Evolutionary conservation across 441 rosid genomes (phyloP).

Genomic region (Rhodomyrtus psidioides): DNA sequence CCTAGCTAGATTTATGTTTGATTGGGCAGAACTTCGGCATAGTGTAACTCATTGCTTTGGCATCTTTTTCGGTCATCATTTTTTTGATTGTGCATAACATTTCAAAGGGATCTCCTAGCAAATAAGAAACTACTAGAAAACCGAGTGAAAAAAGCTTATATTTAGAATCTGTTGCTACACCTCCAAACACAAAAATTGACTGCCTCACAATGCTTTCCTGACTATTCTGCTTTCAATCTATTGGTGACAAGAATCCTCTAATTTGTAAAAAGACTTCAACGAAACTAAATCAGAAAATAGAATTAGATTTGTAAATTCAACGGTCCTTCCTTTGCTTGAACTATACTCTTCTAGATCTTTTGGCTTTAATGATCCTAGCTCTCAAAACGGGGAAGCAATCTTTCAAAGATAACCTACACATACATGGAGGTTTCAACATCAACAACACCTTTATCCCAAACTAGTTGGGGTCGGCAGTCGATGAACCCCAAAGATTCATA

Average conservation of each 20-base stretch:
- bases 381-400: not conserved
- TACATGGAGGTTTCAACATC: not conserved
- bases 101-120: not conserved
- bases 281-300: not conserved
- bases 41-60: not conserved
- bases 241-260: not conserved
- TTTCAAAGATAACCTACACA: not conserved
- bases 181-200: not conserved
- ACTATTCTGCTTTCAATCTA: not conserved
- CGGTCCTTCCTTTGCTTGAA: not conserved
- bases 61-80: not conserved
- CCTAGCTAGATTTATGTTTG: not conserved
- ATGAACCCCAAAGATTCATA: too few relatives aligned
- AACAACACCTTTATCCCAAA: too few relatives aligned
- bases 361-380: not conserved
- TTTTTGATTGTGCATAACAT: not conserved
- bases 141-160: not conserved
- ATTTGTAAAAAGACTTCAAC: not conserved
- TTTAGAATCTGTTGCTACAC: not conserved
- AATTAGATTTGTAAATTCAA: not conserved
- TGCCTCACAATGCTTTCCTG: not conserved
- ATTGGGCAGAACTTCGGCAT: not conserved
- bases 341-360: not conserved
- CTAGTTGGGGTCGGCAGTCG: too few relatives aligned
- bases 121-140: not conserved